phyloP scores from a whole-genome alignment of 1,139 yeast genomes.

The Pichia cactophila region DNA sequence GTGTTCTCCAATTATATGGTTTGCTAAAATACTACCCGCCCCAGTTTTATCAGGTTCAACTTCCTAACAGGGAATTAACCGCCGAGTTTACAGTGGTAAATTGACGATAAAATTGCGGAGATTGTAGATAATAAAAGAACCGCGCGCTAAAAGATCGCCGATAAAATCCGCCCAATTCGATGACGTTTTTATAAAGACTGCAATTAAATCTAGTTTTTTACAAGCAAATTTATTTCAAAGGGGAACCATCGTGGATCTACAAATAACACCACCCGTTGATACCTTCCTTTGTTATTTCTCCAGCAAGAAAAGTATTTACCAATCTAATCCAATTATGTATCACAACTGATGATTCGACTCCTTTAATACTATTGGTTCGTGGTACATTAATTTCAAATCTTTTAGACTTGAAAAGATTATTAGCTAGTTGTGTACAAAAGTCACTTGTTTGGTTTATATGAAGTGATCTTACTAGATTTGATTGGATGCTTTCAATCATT shows the following conservation, averaged over 20 bases:
- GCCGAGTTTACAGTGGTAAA: background rate
- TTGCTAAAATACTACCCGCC: too few relatives aligned
- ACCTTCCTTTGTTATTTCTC: constrained; percentile 15
- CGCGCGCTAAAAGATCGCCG: too few relatives aligned
- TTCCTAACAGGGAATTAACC: background rate
- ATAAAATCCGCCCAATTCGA: too few relatives aligned
- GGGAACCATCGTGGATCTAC: background rate
- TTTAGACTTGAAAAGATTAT: constrained; percentile 1
- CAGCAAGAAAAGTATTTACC: constrained; percentile 9
- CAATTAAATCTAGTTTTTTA: too few relatives aligned
- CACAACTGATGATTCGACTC: constrained; percentile 12
- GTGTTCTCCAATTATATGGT: too few relatives aligned
- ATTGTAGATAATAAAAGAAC: too few relatives aligned
- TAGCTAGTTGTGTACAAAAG: constrained; percentile 7
- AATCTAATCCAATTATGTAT: constrained; percentile 14
- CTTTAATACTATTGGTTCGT: constrained; percentile 11
- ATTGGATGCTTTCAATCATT: constrained; percentile 10
- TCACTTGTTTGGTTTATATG: constrained; percentile 12
- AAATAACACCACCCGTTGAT: constrained; percentile 15
- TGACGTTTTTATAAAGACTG: too few relatives aligned
- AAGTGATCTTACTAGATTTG: constrained; percentile 12
- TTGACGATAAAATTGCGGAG: too few relatives aligned
- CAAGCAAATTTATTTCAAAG: too few relatives aligned
- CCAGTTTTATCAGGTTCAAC: background rate
- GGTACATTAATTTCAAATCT: constrained; percentile 11